These are phyloP conservation scores for Syncephalastrum sp. DNA, from an alignment of 371 early-diverging fungal genomes.

Conservation along the genomic window DNA sequence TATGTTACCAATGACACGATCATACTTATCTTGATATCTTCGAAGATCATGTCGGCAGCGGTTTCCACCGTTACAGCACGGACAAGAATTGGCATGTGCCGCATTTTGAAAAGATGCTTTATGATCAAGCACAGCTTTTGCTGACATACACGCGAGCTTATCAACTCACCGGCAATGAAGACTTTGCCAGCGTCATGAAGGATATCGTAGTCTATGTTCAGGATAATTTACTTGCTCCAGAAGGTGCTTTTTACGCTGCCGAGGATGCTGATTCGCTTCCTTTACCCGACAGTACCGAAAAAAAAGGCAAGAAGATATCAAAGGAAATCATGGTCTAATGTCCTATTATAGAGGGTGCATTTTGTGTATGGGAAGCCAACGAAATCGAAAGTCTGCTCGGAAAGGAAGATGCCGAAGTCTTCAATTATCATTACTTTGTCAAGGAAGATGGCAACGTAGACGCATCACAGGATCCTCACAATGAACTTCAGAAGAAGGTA, in stretches of 20 bases:
- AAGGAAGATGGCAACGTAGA: slow-evolving; percentile 58
- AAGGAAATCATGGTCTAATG: neutral
- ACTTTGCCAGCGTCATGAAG: slow-evolving; percentile 42
- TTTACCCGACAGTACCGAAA: slow-evolving; percentile 10
- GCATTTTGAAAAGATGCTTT: slow-evolving; percentile 71
- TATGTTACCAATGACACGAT: neutral
- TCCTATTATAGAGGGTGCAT: slow-evolving; percentile 59
- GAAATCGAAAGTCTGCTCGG: slow-evolving; percentile 50
- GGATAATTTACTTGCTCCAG: slow-evolving; percentile 43
- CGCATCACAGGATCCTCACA: slow-evolving; percentile 57
- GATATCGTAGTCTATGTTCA: slow-evolving; percentile 61
- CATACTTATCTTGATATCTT: too few relatives aligned
- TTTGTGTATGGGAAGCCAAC: slow-evolving; percentile 59
- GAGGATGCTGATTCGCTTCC: slow-evolving; percentile 75
- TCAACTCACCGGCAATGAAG: slow-evolving; percentile 45
- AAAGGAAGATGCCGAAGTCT: slow-evolving; percentile 32
- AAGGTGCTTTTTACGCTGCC: slow-evolving; percentile 69
- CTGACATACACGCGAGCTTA: slow-evolving; percentile 47
- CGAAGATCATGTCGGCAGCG: slow-evolving; percentile 59
- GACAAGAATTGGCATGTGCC: slow-evolving; percentile 50
- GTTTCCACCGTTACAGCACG: slow-evolving; percentile 58
- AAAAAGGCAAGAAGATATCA: slow-evolving; percentile 34
- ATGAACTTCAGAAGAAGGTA: slow-evolving; percentile 59
- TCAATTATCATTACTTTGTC: slow-evolving; percentile 50
- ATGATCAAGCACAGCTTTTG: slow-evolving; percentile 70